These are phyloP conservation scores for Pyricularia pennisetigena DNA, from an alignment of 2,329 filamentous ascomycete species.

Conservation along the genomic window DNA sequence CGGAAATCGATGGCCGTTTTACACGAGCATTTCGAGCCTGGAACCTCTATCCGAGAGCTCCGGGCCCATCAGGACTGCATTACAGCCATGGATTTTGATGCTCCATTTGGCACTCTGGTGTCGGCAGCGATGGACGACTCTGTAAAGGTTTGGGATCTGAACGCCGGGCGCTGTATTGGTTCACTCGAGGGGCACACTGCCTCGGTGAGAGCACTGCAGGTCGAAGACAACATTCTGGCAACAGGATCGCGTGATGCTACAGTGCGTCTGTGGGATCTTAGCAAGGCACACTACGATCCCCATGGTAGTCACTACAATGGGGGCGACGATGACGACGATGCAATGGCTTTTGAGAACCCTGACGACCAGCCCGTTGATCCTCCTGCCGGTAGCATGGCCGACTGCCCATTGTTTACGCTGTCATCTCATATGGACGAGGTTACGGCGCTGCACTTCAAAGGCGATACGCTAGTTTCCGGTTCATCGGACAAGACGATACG, in stretches of 20 bases:
- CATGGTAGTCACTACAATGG: constrained; percentile 47
- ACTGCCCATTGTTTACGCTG: constrained; percentile 82
- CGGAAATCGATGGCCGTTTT: constrained; percentile 87
- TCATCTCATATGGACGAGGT: constrained; percentile 90
- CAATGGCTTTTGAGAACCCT: constrained; percentile 62
- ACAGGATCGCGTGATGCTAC: constrained; percentile 94
- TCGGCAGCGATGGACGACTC: constrained; percentile 89
- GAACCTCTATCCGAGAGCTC: constrained; percentile 78
- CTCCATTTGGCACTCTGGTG: constrained; percentile 92
- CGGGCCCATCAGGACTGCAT: constrained; percentile 82
- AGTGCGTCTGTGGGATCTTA: constrained; percentile 90
- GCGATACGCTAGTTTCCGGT: constrained; percentile 84
- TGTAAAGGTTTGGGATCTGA: constrained; percentile 92
- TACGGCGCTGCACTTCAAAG: constrained; percentile 84
- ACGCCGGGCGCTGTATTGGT: constrained; percentile 85
- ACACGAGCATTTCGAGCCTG: constrained; percentile 90
- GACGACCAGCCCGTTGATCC: constrained; percentile 61
- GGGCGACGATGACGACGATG: constrained; percentile 52
- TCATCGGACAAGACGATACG: constrained; percentile 95
- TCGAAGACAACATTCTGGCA: constrained; percentile 90
- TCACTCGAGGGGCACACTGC: constrained; percentile 88
- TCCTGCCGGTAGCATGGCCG: constrained; percentile 70
- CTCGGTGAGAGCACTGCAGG: constrained; percentile 83
- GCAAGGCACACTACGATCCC: constrained; percentile 75
- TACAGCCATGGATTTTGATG: constrained; percentile 89